Evolutionary conservation across 371 early-diverging fungal species (phyloP).

Genomic region (Sporodiniella umbellata): DNA sequence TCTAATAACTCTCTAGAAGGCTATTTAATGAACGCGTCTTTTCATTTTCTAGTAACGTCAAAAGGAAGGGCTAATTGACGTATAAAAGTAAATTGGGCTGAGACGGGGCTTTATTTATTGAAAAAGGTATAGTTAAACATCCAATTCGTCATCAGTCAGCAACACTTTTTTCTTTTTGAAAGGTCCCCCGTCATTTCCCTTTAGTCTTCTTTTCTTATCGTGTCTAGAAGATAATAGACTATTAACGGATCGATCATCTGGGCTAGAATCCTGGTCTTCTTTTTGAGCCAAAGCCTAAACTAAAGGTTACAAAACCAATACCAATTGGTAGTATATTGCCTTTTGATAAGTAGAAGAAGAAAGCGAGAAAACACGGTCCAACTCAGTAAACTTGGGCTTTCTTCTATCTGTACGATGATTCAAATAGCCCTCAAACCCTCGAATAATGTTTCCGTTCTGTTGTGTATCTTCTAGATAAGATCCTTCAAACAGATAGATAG

Average conservation of each 20-base stretch:
- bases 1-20: too few relatives aligned
- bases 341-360: constrained; percentile 67
- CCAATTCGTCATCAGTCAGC: constrained; percentile 29
- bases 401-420: constrained; percentile 54
- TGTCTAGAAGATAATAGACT: constrained; percentile 22
- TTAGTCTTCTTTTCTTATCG: constrained; percentile 39
- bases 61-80: too few relatives aligned
- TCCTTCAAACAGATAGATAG: constrained; percentile 78
- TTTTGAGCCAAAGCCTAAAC: constrained; percentile 53
- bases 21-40: too few relatives aligned
- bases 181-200: constrained; percentile 14
- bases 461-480: constrained; percentile 82
- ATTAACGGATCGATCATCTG: constrained; percentile 44
- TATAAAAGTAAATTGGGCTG: too few relatives aligned
- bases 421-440: constrained; percentile 79
- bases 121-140: constrained; percentile 7
- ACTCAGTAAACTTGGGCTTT: constrained; percentile 56
- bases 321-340: constrained; percentile 23
- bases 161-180: constrained; percentile 31
- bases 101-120: too few relatives aligned
- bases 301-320: neutral
- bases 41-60: too few relatives aligned
- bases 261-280: constrained; percentile 55
- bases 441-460: constrained; percentile 76
- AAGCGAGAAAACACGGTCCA: constrained; percentile 62